A percentile compares a stretch with the other conserved stretches of the same genome.
phyloP scores from a whole-genome alignment of 257 asterid genomes.

The Nicotiana attenuata region DNA sequence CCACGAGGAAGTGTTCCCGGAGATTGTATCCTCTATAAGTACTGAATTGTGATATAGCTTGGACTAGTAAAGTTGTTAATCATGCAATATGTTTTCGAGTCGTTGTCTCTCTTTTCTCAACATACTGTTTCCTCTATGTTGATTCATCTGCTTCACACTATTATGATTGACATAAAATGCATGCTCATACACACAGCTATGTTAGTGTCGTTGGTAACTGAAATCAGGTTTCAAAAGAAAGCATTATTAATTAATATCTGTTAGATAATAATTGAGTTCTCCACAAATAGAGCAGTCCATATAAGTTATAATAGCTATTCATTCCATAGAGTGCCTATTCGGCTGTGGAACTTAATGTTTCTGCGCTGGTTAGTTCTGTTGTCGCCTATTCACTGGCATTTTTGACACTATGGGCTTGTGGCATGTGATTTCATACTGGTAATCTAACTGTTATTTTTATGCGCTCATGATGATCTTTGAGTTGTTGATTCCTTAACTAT shows the following conservation, averaged over 20 bases:
- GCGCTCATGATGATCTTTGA: slow-evolving; percentile 11
- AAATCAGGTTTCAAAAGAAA: neutral
- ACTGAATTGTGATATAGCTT: neutral
- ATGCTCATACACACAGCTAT: neutral
- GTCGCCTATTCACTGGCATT: neutral
- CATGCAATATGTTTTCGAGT: neutral
- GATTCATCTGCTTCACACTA: neutral
- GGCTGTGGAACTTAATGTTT: neutral
- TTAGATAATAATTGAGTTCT: neutral
- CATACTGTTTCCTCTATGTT: slow-evolving; percentile 6
- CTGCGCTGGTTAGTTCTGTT: neutral
- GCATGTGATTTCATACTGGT: neutral
- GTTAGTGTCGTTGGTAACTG: neutral
- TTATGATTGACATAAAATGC: neutral
- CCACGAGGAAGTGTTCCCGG: slow-evolving; percentile 75
- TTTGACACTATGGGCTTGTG: neutral
- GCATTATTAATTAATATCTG: neutral
- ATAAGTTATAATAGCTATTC: neutral
- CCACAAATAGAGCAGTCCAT: neutral
- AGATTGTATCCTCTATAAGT: slow-evolving; percentile 74
- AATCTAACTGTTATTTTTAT: neutral
- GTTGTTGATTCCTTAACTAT: slow-evolving; percentile 46
- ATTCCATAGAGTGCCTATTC: neutral
- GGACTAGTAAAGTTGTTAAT: neutral
- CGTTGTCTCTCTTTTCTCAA: neutral